Conservation (phyloP, 129 eudicot species). For the Tagetes patula region DNA sequence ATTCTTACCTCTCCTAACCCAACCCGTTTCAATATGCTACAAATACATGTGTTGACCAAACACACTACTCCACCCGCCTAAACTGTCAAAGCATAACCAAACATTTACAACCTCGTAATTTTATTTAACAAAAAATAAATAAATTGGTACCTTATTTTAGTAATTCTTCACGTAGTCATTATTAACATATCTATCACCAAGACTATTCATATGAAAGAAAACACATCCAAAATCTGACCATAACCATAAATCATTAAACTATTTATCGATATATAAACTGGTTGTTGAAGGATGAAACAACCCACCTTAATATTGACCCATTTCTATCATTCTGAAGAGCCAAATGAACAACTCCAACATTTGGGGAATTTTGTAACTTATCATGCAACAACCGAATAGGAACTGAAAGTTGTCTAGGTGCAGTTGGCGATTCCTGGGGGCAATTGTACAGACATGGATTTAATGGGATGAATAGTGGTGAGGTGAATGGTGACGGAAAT, state of each 20-base stretch:
- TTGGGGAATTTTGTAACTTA: slow-evolving; percentile 65
- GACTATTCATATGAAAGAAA: background rate
- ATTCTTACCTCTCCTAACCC: background rate
- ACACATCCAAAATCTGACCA: background rate
- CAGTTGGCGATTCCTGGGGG: slow-evolving; percentile 63
- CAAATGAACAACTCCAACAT: slow-evolving; percentile 81
- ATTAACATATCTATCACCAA: background rate
- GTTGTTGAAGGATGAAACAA: slow-evolving; percentile 22
- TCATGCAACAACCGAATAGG: slow-evolving; percentile 61
- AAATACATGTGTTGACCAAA: background rate
- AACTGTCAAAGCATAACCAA: background rate
- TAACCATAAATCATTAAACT: background rate
- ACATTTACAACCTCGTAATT: background rate
- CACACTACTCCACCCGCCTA: background rate
- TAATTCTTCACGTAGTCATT: background rate
- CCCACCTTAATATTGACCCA: slow-evolving; percentile 74
- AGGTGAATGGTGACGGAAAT: slow-evolving; percentile 67
- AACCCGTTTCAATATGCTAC: background rate
- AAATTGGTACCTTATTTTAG: background rate
- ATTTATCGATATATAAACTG: background rate
- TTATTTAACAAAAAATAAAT: background rate
- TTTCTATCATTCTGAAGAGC: slow-evolving; percentile 77
- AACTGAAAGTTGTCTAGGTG: slow-evolving; percentile 58
- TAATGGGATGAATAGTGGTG: slow-evolving; percentile 72
- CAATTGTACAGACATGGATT: slow-evolving; percentile 53